Conservation (phyloP, 129 eudicot species). For the Flaveria robusta region DNA sequence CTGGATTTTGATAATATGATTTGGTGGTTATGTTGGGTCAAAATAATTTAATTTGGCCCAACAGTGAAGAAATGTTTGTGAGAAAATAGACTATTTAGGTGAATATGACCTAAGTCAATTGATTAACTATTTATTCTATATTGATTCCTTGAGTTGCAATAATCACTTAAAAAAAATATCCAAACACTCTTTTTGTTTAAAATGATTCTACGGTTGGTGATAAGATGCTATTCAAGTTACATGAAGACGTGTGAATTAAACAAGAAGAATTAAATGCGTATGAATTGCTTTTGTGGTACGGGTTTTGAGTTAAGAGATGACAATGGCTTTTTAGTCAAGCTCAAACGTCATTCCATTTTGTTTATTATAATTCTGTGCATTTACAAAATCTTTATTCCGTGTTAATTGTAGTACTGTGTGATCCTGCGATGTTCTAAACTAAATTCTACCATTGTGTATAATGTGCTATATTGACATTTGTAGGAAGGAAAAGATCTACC, state of each 20-base stretch:
- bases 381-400: not conserved
- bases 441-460: not conserved
- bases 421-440: not conserved
- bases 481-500: constrained; percentile 30
- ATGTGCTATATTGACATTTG: constrained; percentile 29
- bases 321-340: constrained; percentile 9
- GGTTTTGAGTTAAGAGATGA: not conserved
- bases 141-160: not conserved
- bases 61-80: not conserved
- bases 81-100: not conserved
- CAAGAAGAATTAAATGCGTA: not conserved
- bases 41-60: not conserved
- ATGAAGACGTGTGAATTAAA: not conserved
- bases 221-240: constrained; percentile 3
- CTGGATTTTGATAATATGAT: not conserved
- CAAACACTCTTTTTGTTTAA: not conserved
- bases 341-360: not conserved
- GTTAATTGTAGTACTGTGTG: not conserved
- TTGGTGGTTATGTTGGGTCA: not conserved
- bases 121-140: not conserved
- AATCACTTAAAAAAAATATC: not conserved
- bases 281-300: not conserved
- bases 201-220: not conserved
- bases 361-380: not conserved
- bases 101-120: not conserved